Conservation (phyloP, 169 alveolate genomes). For the Theileria parva region DNA sequence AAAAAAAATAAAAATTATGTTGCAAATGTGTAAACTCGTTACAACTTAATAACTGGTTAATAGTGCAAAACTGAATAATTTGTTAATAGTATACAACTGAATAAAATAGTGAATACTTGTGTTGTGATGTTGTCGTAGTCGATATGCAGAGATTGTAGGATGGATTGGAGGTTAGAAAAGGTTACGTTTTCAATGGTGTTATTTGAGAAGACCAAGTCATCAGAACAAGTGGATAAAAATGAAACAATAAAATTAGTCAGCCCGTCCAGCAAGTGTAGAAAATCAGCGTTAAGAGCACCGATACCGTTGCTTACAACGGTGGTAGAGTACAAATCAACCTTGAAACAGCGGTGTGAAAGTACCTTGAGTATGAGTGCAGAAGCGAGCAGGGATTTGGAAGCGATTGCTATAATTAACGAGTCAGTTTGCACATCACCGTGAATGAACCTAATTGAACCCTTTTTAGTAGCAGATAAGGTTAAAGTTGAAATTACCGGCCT, state of each 20-base stretch:
- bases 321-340: neutral
- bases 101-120: neutral
- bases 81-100: no score
- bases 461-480: conserved; percentile 10
- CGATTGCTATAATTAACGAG: conserved; percentile 29
- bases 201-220: neutral
- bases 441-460: conserved; percentile 11
- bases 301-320: neutral
- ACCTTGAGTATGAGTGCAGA: conserved; percentile 34
- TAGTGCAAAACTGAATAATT: no score
- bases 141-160: neutral
- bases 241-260: neutral
- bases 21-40: no score
- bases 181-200: conserved; percentile 7
- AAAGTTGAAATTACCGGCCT: conserved; percentile 12
- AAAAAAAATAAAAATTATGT: no score
- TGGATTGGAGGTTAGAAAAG: conserved; percentile 1
- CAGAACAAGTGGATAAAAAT: neutral
- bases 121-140: neutral
- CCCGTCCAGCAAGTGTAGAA: neutral
- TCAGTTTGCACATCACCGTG: neutral
- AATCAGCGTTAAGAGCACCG: neutral
- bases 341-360: conserved; percentile 35
- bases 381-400: conserved; percentile 28
- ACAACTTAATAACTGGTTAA: no score